A percentile compares a stretch with the other conserved stretches of the same genome.
Evolutionary conservation across 768 basidiomycete genomes (phyloP).

Genomic region (Russula virescens): DNA sequence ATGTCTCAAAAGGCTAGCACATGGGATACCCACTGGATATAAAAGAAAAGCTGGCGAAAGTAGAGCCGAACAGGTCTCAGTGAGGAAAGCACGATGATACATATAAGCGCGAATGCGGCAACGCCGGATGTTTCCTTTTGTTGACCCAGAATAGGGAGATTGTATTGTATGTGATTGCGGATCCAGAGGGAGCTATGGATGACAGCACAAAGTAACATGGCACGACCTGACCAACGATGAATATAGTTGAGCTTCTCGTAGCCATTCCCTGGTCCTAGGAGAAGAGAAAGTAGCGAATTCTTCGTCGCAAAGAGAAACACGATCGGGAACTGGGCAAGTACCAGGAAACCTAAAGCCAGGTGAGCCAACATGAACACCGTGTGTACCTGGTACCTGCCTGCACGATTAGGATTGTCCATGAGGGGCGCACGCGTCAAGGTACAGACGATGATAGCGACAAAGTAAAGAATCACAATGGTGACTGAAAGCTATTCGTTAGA

Average conservation of each 20-base stretch:
- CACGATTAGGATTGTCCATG: conserved; percentile 65
- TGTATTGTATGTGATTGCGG: conserved; percentile 54
- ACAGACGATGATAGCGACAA: conserved; percentile 51
- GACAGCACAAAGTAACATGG: conserved; percentile 42
- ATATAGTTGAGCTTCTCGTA: conserved; percentile 57
- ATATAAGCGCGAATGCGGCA: conserved; percentile 57
- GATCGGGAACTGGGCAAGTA: conserved; percentile 52
- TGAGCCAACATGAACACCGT: not conserved
- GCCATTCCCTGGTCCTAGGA: conserved; percentile 42
- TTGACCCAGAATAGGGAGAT: conserved; percentile 54
- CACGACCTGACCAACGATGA: conserved; percentile 55
- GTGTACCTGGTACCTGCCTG: conserved; percentile 41
- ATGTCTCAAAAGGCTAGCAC: not conserved
- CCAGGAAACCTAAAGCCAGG: conserved; percentile 45
- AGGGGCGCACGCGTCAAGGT: conserved; percentile 57
- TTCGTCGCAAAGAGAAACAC: conserved; percentile 57
- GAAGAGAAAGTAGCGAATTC: conserved; percentile 43
- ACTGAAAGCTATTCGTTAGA: conserved; percentile 36
- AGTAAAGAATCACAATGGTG: conserved; percentile 51
- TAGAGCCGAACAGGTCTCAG: conserved; percentile 54
- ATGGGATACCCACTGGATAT: conserved; percentile 55
- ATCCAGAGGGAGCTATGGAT: conserved; percentile 69
- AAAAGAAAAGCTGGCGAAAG: conserved; percentile 65
- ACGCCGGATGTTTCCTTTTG: conserved; percentile 76
- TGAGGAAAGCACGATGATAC: conserved; percentile 59